phyloP scores from a whole-genome alignment of 345 rosid genomes.

The Turnera subulata region DNA sequence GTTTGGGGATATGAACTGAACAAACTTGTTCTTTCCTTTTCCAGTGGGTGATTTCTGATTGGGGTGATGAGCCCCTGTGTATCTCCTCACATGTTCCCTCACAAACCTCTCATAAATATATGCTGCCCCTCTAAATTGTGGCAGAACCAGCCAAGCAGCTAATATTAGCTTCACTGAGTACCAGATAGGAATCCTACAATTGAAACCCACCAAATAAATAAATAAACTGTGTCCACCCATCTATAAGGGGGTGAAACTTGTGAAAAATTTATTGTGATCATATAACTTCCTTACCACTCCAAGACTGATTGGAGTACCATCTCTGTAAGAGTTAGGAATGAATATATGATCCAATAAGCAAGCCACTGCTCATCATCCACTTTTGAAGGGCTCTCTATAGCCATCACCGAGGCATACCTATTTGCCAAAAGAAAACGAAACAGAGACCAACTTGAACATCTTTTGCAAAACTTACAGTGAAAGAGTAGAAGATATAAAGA shows the following conservation, averaged over 20 bases:
- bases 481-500: neutral
- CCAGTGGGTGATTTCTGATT: constrained; percentile 5
- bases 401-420: constrained; percentile 74
- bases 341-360: constrained; percentile 87
- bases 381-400: constrained; percentile 63
- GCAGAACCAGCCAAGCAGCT: constrained; percentile 68
- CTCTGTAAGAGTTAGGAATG: constrained; percentile 71
- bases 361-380: constrained; percentile 89
- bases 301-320: constrained; percentile 60
- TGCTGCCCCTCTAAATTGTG: constrained; percentile 75
- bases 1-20: constrained; percentile 20
- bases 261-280: too few relatives aligned
- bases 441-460: neutral
- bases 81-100: constrained; percentile 47
- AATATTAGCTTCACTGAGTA: constrained; percentile 57
- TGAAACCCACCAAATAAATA: neutral
- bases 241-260: too few relatives aligned
- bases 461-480: neutral
- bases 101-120: constrained; percentile 55
- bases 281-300: constrained; percentile 51
- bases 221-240: too few relatives aligned
- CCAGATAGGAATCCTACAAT: constrained; percentile 80
- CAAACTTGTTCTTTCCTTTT: constrained; percentile 29
- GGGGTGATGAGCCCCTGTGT: constrained; percentile 13
- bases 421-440: neutral